These are phyloP conservation scores for Aspergillus phoenicis DNA, from an alignment of 2,329 filamentous ascomycete species.

Conservation along the genomic window DNA sequence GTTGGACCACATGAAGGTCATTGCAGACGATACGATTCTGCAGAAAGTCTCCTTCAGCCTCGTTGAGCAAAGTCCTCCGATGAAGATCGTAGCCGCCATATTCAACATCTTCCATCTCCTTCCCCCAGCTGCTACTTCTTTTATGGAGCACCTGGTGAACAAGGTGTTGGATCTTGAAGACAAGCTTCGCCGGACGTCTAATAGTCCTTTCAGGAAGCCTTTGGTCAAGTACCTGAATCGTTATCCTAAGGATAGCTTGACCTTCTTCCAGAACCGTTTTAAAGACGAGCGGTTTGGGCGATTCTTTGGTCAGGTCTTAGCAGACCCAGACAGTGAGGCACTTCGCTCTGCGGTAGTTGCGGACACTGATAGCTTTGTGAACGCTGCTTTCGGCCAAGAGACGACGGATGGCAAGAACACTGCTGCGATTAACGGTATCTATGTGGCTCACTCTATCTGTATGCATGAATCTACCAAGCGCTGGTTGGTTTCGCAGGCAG, in stretches of 20 bases:
- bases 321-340: slow-evolving; percentile 71
- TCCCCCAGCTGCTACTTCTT: slow-evolving; percentile 83
- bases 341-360: slow-evolving; percentile 74
- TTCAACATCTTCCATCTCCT: slow-evolving; percentile 98
- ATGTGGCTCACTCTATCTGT: slow-evolving; percentile 78
- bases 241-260: slow-evolving; percentile 86
- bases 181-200: slow-evolving; percentile 79
- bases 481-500: slow-evolving; percentile 64
- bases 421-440: slow-evolving; percentile 83
- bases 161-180: slow-evolving; percentile 87
- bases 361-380: slow-evolving; percentile 72
- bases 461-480: slow-evolving; percentile 64
- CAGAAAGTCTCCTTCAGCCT: slow-evolving; percentile 93
- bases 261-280: slow-evolving; percentile 74
- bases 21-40: slow-evolving; percentile 76
- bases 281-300: slow-evolving; percentile 86
- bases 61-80: slow-evolving; percentile 86
- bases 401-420: slow-evolving; percentile 69
- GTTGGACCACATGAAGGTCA: slow-evolving; percentile 89
- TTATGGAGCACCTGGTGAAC: slow-evolving; percentile 87
- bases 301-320: slow-evolving; percentile 84
- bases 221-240: slow-evolving; percentile 92
- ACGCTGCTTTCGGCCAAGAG: slow-evolving; percentile 65
- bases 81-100: slow-evolving; percentile 93
- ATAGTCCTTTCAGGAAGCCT: slow-evolving; percentile 87